Percentiles rank a stretch among this genome's conserved stretches.
phyloP scores from a whole-genome alignment of 805 yeast species.

The Pachysolen tannophilus region DNA sequence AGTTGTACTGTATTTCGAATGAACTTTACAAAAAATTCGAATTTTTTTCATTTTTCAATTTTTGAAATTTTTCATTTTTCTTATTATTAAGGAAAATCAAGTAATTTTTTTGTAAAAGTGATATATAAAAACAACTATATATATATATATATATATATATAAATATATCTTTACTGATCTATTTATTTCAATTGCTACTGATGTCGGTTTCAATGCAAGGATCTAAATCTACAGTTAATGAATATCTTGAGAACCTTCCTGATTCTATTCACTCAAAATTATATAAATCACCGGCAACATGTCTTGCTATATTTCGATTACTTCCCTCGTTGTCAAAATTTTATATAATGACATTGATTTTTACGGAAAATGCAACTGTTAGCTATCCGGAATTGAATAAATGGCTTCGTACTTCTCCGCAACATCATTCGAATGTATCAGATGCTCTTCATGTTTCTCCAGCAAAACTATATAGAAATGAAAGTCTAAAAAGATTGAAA shows the following conservation, averaged over 20 bases:
- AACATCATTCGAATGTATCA: conserved; percentile 16
- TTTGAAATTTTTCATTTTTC: no score
- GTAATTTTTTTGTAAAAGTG: no score
- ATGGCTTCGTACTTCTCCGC: conserved; percentile 50
- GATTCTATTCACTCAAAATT: conserved; percentile 76
- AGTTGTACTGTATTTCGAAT: no score
- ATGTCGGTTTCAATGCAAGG: no score
- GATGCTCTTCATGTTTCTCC: conserved; percentile 17
- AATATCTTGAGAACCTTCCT: conserved; percentile 84
- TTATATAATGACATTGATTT: conserved; percentile 80
- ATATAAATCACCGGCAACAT: conserved; percentile 87
- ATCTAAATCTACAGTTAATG: no score
- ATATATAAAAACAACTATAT: no score
- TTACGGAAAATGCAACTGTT: conserved; percentile 60
- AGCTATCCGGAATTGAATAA: conserved; percentile 59
- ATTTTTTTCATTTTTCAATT: no score
- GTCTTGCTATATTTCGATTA: conserved; percentile 85
- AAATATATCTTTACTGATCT: no score
- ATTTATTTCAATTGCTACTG: no score
- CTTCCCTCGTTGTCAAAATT: conserved; percentile 87
- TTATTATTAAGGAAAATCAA: no score
- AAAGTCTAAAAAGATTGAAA: conserved; percentile 70
- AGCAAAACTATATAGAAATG: conserved; percentile 48
- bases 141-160: no score
- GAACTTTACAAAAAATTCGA: no score